Percentiles rank a stretch among this genome's conserved stretches.
Conservation (phyloP, 1,284 basidiomycete species). For the Ustilago crameri region DNA sequence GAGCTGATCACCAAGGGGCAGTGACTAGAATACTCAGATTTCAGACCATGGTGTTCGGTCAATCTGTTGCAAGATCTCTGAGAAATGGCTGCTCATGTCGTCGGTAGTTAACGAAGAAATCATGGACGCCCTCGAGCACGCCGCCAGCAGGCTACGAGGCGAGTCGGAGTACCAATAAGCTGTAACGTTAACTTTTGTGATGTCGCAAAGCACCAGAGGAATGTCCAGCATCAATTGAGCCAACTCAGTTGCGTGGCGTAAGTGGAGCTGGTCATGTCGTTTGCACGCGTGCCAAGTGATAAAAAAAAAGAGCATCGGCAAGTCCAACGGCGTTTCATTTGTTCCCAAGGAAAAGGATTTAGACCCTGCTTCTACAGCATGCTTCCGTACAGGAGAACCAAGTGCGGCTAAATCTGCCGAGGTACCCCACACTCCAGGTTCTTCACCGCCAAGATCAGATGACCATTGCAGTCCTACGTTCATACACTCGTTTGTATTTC, state of each 20-base stretch:
- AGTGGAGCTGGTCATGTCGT: neutral
- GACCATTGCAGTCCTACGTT: constrained; percentile 4
- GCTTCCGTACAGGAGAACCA: neutral
- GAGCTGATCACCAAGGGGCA: too few species aligned
- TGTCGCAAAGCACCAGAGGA: too few species aligned
- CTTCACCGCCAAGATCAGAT: constrained; percentile 23
- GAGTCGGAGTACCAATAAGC: too few species aligned
- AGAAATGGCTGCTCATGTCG: too few species aligned
- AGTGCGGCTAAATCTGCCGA: constrained; percentile 2
- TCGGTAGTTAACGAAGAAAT: too few species aligned
- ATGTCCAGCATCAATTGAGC: too few species aligned
- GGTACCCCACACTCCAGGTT: neutral
- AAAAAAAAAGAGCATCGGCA: constrained; percentile 3
- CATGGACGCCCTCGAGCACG: too few species aligned
- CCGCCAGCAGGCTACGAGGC: too few species aligned
- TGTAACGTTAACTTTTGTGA: too few species aligned
- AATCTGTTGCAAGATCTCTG: too few species aligned
- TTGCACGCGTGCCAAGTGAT: neutral
- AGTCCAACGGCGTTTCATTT: constrained; percentile 13
- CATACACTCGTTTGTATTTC: neutral
- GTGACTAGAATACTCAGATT: too few species aligned
- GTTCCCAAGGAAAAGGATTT: neutral
- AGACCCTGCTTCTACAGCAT: constrained; percentile 2
- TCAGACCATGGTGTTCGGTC: too few species aligned
- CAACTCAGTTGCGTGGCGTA: neutral